Percentiles rank a stretch among this genome's conserved stretches.
phyloP scores from a whole-genome alignment of 2,329 filamentous ascomycete genomes.

The Apiospora phragmitis region DNA sequence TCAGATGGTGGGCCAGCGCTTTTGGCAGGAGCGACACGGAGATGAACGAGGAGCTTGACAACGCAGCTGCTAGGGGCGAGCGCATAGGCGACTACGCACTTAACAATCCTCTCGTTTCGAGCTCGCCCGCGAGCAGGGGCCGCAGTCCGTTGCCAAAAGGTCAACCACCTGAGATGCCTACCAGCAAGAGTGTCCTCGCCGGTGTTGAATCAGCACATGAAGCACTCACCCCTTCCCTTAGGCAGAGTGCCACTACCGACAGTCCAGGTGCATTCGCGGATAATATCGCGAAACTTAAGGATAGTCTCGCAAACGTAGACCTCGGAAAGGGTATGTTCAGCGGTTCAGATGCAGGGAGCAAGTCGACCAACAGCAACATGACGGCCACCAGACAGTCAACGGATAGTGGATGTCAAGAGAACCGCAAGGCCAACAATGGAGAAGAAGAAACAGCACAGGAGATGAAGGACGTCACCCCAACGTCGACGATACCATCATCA shows the following conservation, averaged over 20 bases:
- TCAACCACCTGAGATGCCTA: conserved; percentile 37
- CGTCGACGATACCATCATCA: neutral
- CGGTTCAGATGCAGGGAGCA: conserved; percentile 26
- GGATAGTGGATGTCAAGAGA: neutral
- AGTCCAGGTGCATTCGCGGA: conserved; percentile 44
- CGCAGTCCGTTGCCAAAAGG: conserved; percentile 25
- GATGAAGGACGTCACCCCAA: neutral
- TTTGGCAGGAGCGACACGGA: conserved; percentile 87
- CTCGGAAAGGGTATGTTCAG: conserved; percentile 48
- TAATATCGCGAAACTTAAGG: conserved; percentile 40
- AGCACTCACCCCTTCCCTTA: conserved; percentile 46
- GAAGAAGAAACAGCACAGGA: neutral
- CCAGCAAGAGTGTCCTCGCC: conserved; percentile 55
- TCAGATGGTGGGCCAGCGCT: conserved; percentile 91
- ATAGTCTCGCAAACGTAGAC: conserved; percentile 48
- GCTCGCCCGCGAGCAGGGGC: conserved; percentile 47
- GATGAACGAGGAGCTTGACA: conserved; percentile 76
- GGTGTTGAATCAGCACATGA: conserved; percentile 60
- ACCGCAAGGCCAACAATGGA: neutral
- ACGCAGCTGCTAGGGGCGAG: conserved; percentile 50
- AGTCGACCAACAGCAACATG: neutral
- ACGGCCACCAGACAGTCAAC: neutral
- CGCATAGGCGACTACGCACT: conserved; percentile 34
- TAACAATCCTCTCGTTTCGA: conserved; percentile 20
- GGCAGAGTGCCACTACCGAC: conserved; percentile 48